Evolutionary conservation across 768 basidiomycete genomes (phyloP), one percentile per base, ranked within the genome.

Genomic region (Phlegmacium glaucopus): DNA sequence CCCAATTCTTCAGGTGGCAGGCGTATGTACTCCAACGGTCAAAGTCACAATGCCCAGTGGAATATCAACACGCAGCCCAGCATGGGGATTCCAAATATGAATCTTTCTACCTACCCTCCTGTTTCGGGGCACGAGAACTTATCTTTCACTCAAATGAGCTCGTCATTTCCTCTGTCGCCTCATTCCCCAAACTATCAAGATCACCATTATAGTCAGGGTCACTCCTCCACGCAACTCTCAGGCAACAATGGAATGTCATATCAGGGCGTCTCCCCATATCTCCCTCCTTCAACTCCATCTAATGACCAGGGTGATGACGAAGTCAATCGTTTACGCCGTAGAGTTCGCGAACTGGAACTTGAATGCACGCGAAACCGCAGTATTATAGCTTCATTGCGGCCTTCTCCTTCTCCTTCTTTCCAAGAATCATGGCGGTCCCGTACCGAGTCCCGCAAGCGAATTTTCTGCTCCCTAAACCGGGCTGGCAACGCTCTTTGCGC

Each of bases 401-500:
- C 51, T 40, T 37, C 45, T 47, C 41, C 48, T 8, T 70, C 74
- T 10, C 57, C 77, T 12, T 55, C 71, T 15, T 83, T 86, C 68
- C 74, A 81, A 39, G 66, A 72, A 25, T 74, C 79, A 3, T 91
- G 90, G 90, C 77, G 76, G 40, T 71, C 74, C 8, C 85, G 90
- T 48, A 91, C 87, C 1, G 83, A 87, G 16, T 79, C 84, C 5
- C 85, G 90, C 30, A 70, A 73, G 53, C 79, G 79, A 45, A 72
- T 80, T 37, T 86, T 83, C 66, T 93, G 90, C 63, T 86, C 89
- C 4, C 72, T 88, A 26, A 92, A 93, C 65, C 81, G 90, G 42
- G 90, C 90, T 0, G 90, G 90, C 27, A 93, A 93, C 55, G 89
- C 90, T 1, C 77, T 92, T 29, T 92, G 90, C 62, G 84, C 90